A percentile compares a stretch with the other conserved stretches of the same genome.
These are phyloP conservation scores for Magnaporthales sp. DNA, from an alignment of 2,329 filamentous ascomycete species.

Conservation along the genomic window DNA sequence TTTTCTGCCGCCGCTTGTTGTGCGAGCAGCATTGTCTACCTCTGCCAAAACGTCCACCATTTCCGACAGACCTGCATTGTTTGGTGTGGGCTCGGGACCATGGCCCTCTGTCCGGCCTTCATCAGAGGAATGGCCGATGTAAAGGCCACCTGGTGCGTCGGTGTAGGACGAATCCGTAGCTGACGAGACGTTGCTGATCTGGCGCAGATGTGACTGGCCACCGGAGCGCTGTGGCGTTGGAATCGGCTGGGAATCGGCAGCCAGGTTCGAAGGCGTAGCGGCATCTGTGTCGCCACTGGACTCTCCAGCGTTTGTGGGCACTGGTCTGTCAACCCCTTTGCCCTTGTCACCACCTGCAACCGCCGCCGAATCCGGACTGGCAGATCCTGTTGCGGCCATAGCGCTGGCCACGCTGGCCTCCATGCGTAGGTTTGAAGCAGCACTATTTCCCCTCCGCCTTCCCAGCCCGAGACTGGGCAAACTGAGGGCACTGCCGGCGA, in stretches of 20 bases:
- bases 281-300: constrained; percentile 12
- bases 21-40: constrained; percentile 13
- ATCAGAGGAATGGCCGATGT: constrained; percentile 25
- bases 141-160: constrained; percentile 55
- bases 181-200: constrained; percentile 82
- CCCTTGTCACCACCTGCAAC: constrained; percentile 45
- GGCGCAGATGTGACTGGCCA: constrained; percentile 63
- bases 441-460: constrained; percentile 50
- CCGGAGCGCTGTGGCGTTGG: constrained; percentile 43
- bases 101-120: constrained; percentile 41
- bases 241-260: constrained; percentile 30
- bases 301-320: background rate
- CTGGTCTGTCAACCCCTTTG: constrained; percentile 50
- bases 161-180: constrained; percentile 63
- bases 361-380: constrained; percentile 9
- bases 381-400: constrained; percentile 26
- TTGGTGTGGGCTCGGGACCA: constrained; percentile 73
- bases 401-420: constrained; percentile 43
- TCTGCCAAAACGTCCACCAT: constrained; percentile 64
- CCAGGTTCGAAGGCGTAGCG: background rate
- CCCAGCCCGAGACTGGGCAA: constrained; percentile 51
- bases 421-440: constrained; percentile 48
- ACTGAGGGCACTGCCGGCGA: constrained; percentile 57
- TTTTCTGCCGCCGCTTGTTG: too few species aligned
- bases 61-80: constrained; percentile 79